These are phyloP conservation scores for Pichia ethanolica DNA, from an alignment of 805 yeast genomes.

Conservation along the genomic window DNA sequence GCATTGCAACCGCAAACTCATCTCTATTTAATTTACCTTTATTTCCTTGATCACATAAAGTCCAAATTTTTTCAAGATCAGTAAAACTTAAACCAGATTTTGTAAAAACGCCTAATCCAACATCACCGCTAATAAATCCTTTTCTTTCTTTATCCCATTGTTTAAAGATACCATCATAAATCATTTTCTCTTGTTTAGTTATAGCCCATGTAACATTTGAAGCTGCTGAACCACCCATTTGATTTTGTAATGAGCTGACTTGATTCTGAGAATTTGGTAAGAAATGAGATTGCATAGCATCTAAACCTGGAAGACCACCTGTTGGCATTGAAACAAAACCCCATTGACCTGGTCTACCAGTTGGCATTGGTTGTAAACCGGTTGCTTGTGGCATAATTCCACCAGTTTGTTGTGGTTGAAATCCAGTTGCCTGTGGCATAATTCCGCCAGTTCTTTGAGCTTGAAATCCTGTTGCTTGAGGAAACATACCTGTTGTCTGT, in stretches of 20 bases:
- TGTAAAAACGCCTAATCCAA: slow-evolving; percentile 80
- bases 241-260: slow-evolving; percentile 20
- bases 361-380: slow-evolving; percentile 43
- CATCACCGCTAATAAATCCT: slow-evolving; percentile 72
- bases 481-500: slow-evolving; percentile 31
- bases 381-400: slow-evolving; percentile 36
- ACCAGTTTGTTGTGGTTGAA: slow-evolving; percentile 26
- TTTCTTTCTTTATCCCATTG: slow-evolving; percentile 70
- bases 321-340: slow-evolving; percentile 65
- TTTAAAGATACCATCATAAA: slow-evolving; percentile 79
- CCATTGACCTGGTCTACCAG: slow-evolving; percentile 74
- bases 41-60: slow-evolving; percentile 72
- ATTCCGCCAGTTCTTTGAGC: slow-evolving; percentile 39
- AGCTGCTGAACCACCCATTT: slow-evolving; percentile 25
- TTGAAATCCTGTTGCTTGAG: slow-evolving; percentile 29
- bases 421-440: slow-evolving; percentile 24
- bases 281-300: slow-evolving; percentile 59
- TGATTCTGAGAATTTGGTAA: slow-evolving; percentile 42
- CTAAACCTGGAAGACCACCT: slow-evolving; percentile 65
- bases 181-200: slow-evolving; percentile 76
- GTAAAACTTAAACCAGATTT: slow-evolving; percentile 83
- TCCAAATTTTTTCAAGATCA: slow-evolving; percentile 90
- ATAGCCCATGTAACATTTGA: slow-evolving; percentile 74
- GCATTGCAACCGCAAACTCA: slow-evolving; percentile 96
- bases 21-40: slow-evolving; percentile 80